Evolutionary conservation across 306 rosid species (phyloP).

Genomic region (Malus sylvestris): DNA sequence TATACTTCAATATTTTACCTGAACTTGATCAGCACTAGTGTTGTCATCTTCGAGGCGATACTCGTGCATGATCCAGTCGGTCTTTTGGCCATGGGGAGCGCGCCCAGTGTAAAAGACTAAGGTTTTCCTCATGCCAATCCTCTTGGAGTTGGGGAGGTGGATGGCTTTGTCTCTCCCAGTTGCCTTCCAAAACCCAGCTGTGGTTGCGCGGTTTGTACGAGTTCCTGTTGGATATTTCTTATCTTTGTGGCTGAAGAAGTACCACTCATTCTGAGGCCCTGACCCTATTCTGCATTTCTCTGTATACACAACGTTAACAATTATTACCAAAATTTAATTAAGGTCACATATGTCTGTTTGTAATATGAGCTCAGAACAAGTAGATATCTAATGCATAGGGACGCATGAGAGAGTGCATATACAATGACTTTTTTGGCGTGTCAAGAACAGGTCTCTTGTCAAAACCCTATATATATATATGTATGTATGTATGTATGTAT

Average conservation of each 20-base stretch:
- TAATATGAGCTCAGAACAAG: background rate
- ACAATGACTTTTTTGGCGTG: background rate
- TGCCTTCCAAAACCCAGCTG: constrained; percentile 97
- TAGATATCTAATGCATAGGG: background rate
- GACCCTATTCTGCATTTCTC: constrained; percentile 91
- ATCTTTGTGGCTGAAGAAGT: constrained; percentile 96
- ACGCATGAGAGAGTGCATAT: background rate
- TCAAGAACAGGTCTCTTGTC: background rate
- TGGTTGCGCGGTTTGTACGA: constrained; percentile 84
- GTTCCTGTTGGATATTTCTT: constrained; percentile 98
- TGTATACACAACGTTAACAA: constrained; percentile 15
- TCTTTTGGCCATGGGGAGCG: constrained; percentile 98
- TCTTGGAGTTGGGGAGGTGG: constrained; percentile 53
- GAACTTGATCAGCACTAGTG: constrained; percentile 34
- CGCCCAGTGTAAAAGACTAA: constrained; percentile 95
- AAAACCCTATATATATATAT: background rate
- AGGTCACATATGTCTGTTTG: background rate
- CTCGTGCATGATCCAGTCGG: constrained; percentile 99
- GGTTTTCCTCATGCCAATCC: constrained; percentile 98
- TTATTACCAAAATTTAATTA: background rate
- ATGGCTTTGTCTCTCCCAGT: constrained; percentile 96
- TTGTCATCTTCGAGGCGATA: constrained; percentile 83
- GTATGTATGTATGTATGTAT: too few relatives aligned
- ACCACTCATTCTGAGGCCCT: constrained; percentile 96
- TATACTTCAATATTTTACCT: constrained; percentile 25